Conservation (phyloP, 495 filamentous ascomycete species). For the Cudoniella acicularis region DNA sequence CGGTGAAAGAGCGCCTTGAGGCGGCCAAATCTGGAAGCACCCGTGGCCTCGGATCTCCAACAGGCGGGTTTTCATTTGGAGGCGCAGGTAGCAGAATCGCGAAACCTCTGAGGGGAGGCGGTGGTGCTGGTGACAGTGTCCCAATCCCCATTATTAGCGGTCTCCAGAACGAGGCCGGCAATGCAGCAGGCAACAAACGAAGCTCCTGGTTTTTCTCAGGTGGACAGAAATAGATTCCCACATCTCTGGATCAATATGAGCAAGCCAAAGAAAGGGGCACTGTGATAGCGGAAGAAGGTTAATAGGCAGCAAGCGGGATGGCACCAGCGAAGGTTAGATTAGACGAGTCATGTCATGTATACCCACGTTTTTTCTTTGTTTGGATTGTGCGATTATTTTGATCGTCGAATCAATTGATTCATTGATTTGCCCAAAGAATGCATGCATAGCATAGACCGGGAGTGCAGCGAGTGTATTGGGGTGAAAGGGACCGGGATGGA, state of each 20-base stretch:
- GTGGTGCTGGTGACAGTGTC: constrained; percentile 47
- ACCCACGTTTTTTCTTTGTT: constrained; percentile 22
- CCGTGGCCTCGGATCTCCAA: constrained; percentile 65
- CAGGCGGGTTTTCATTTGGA: constrained; percentile 69
- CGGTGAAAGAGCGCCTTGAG: constrained; percentile 95
- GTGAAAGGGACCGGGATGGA: neutral
- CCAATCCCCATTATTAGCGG: constrained; percentile 48
- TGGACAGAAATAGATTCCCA: constrained; percentile 25
- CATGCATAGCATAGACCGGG: neutral
- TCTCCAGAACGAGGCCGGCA: constrained; percentile 41
- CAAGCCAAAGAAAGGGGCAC: neutral
- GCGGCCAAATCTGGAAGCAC: constrained; percentile 89
- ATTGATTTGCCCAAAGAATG: neutral
- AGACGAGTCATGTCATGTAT: constrained; percentile 22
- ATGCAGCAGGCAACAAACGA: constrained; percentile 39
- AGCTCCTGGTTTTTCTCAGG: constrained; percentile 54
- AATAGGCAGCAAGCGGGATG: neutral
- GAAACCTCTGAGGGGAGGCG: constrained; percentile 93
- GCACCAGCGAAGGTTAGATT: constrained; percentile 9
- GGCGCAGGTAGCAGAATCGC: constrained; percentile 80
- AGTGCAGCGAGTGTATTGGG: neutral
- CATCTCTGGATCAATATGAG: neutral
- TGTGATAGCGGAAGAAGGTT: neutral
- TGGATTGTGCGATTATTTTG: constrained; percentile 1
- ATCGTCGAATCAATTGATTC: neutral